Evolutionary conservation across 768 basidiomycete genomes (phyloP), one percentile per base, ranked within the genome.

Genomic region (Suillus subaureus): DNA sequence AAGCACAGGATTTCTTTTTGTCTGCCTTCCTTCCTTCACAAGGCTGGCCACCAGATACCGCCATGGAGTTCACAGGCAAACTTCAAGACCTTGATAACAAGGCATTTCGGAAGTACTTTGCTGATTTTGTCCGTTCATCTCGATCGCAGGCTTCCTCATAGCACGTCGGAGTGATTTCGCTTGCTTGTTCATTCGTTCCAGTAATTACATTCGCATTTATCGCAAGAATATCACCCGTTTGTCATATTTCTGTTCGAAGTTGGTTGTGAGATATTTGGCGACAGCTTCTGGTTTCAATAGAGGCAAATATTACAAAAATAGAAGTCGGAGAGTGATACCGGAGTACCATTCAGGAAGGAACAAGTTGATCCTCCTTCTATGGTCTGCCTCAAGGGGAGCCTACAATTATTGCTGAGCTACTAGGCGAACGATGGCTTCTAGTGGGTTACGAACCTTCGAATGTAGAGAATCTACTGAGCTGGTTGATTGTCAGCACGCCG

Each of bases 11-110:
- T 62, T 97, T 90, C 77, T 87, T 99, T 71, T 77, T 89, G 15
- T 82, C 81, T 61, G 86, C 89, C 35, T 94, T 94, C 78, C 85
- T 99, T 23, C 96, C 97, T 1, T 88, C 94, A 11, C 89, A 97
- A 79, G 87, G 89, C 67, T 96, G 95, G 86, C 96, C 97, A 39
- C 78, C 84, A 26, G 88, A 91, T 52, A 88, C 84, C 33, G 90
- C 92, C 4, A 67, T 89, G 52, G 91, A 96, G 69, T 94, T 97
- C 68, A 85, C 89, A 2, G 84, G 84, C 21, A 93, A 93, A 74
- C 76, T 95, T 70, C 85, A 88, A 66, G 88, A 88, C 75, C 77
- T 91, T 64, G 93, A 95, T 72, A 80, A 82, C 69, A 94, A 91
- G 74, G 79, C 76, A 42, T 95, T 95, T 80, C 84, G 91, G 71